These are phyloP conservation scores for Auriscalpium vulgare DNA, from an alignment of 768 basidiomycete species.

Conservation along the genomic window DNA sequence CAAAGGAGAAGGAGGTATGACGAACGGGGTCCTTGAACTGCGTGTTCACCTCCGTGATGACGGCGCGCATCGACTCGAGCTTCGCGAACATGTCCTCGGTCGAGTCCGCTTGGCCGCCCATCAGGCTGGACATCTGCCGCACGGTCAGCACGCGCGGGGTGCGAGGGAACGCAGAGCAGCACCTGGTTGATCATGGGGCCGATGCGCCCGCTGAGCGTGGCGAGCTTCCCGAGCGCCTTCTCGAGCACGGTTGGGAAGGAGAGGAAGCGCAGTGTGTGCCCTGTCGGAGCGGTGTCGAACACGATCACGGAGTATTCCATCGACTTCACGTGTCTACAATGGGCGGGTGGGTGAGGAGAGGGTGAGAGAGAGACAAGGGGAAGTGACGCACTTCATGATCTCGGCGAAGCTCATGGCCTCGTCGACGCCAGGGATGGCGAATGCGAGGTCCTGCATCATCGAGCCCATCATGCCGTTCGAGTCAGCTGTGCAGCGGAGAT, in stretches of 20 bases:
- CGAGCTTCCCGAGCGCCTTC: conserved; percentile 93
- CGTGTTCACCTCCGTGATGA: conserved; percentile 97
- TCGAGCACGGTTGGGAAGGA: conserved; percentile 98
- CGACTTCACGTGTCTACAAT: conserved; percentile 89
- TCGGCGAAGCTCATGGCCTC: conserved; percentile 99
- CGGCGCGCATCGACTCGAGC: conserved; percentile 91
- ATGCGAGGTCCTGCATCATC: conserved; percentile 99
- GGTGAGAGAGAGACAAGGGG: background rate
- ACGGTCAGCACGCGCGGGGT: background rate
- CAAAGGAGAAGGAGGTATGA: conserved; percentile 6
- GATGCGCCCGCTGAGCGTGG: conserved; percentile 87
- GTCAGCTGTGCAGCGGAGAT: conserved; percentile 47
- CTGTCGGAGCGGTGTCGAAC: conserved; percentile 98
- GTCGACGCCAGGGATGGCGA: conserved; percentile 98
- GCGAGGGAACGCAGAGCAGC: background rate
- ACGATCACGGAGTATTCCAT: conserved; percentile 99
- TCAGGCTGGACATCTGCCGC: conserved; percentile 84
- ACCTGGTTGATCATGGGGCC: conserved; percentile 94
- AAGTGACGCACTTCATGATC: conserved; percentile 86
- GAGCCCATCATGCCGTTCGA: conserved; percentile 93
- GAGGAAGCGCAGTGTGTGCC: conserved; percentile 95
- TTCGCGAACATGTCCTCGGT: conserved; percentile 99
- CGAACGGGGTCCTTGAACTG: conserved; percentile 98
- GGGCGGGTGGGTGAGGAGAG: background rate
- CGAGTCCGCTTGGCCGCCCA: conserved; percentile 84